phyloP scores from a whole-genome alignment of 2,329 filamentous ascomycete genomes.

The Ophiostoma perfectum region DNA sequence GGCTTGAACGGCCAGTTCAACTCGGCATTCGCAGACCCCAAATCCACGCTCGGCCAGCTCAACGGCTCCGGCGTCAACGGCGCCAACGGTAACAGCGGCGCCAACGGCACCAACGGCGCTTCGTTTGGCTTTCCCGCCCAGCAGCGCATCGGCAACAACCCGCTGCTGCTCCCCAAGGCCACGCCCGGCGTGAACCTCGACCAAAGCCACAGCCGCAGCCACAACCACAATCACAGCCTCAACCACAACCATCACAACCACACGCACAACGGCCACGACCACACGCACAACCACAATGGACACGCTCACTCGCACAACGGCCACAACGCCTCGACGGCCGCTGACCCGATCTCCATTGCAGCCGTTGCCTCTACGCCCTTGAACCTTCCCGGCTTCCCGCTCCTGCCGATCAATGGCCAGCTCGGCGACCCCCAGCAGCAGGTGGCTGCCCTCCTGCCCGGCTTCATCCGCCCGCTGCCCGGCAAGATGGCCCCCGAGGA shows the following conservation, averaged over 20 bases:
- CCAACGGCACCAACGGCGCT: background rate
- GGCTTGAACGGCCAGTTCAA: background rate
- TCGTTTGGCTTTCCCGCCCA: slow-evolving; percentile 4
- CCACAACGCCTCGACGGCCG: background rate
- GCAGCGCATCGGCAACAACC: slow-evolving; percentile 14
- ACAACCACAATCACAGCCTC: slow-evolving; percentile 2
- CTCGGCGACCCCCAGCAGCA: slow-evolving; percentile 30
- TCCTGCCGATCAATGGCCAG: slow-evolving; percentile 26
- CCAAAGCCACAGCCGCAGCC: slow-evolving; percentile 18
- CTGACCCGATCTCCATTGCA: slow-evolving; percentile 15
- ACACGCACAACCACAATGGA: background rate
- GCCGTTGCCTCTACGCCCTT: slow-evolving; percentile 8
- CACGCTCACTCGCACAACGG: background rate
- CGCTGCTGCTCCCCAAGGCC: slow-evolving; percentile 11
- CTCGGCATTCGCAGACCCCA: background rate
- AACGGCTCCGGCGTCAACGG: background rate
- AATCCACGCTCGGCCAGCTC: background rate
- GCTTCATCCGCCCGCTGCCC: slow-evolving; percentile 75
- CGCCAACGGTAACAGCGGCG: background rate
- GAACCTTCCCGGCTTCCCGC: slow-evolving; percentile 23
- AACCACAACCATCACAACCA: slow-evolving; percentile 4
- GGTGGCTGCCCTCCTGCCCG: slow-evolving; percentile 47
- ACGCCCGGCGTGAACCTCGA: background rate
- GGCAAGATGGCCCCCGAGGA: slow-evolving; percentile 73
- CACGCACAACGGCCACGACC: slow-evolving; percentile 15